Base-by-base conservation (phyloP, 2,329 filamentous ascomycete genomes). In the Eurotiales sp. region DNA sequence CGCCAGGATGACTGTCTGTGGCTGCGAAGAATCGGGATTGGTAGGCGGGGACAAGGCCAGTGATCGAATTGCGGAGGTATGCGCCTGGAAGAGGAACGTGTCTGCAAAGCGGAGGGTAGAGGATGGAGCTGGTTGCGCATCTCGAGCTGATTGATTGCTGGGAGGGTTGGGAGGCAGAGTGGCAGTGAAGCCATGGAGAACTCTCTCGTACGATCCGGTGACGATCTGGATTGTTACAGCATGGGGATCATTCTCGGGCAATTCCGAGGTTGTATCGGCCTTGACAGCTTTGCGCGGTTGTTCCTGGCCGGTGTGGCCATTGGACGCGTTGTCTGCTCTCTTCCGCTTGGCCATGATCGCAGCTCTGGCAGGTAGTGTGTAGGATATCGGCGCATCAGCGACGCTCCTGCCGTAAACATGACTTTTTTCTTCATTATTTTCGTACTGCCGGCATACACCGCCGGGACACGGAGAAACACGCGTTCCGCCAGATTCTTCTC, bases 31-130 rank as follows among this genome's bases (percentile, higher is more conserved):
- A 54, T 70, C 65, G 34, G 64, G 62, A 17, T 79, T 80, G 11
- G 88, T 88, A 0, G 87, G 77, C 3, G 87, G 86, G 8, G 92
- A 96, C 55, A 96, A 73, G 21, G 91, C 90, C 29, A 99, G 79
- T 66, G 89, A 95, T 61, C 90, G 87, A 66, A 99, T 89, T 4
- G 93, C 86, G 11, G 91, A 95, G 51, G 84, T 80, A 72, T 99
- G 93, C 12, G 93, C 91, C 65, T 91, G 89, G 80, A 99, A 96
- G 52, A 99, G 81, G 70, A 99, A 99, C 0, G 88, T 92, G 70
- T 97, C 92, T 58, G 88, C 82, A 65, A 96, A 97, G 46, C 84
- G 78, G 50, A 85, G 76, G 14, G 77, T 65, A 11, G 54, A 46
- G 8, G 49, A 67, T 58, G 37, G n/a, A 34, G 46, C 49, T 25